A percentile compares a stretch with the other conserved stretches of the same genome.
Conservation (phyloP, 2,329 filamentous ascomycete species). For the Aspergillus ochraceoroseus region DNA sequence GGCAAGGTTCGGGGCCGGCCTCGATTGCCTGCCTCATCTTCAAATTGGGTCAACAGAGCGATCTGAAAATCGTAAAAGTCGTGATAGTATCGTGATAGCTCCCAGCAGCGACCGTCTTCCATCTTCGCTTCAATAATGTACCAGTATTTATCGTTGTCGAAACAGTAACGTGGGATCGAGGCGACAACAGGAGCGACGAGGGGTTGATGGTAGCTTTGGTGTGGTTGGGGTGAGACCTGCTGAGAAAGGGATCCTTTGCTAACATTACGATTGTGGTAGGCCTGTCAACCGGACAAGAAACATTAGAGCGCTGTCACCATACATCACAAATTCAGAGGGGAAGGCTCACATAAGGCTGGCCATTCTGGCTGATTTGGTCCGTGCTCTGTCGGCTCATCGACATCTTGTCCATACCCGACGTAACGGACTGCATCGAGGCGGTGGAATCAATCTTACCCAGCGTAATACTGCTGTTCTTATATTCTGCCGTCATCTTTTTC, state of each 20-base stretch:
- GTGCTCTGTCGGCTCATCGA: conserved; percentile 59
- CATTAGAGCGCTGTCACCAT: conserved; percentile 7
- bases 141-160: conserved; percentile 97
- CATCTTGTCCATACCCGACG: conserved; percentile 71
- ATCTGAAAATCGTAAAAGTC: conserved; percentile 99
- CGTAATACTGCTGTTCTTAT: conserved; percentile 98
- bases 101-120: conserved; percentile 88
- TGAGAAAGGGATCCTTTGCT: conserved; percentile 35
- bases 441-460: conserved; percentile 74
- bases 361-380: conserved; percentile 49
- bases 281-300: conserved; percentile 17
- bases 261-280: conserved; percentile 39
- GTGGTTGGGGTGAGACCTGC: conserved; percentile 40
- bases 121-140: conserved; percentile 90
- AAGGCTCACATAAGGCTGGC: conserved; percentile 47
- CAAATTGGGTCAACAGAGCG: conserved; percentile 83
- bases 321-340: no score
- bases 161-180: conserved; percentile 86
- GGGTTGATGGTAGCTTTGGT: conserved; percentile 46
- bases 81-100: conserved; percentile 90
- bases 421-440: conserved; percentile 53
- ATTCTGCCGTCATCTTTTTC: conserved; percentile 99
- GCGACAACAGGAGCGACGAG: conserved; percentile 74
- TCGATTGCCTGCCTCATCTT: conserved; percentile 84
- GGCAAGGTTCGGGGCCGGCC: conserved; percentile 76